These are phyloP conservation scores for Rhododendron williamsianum DNA, from an alignment of 148 eudicot species.

Conservation along the genomic window DNA sequence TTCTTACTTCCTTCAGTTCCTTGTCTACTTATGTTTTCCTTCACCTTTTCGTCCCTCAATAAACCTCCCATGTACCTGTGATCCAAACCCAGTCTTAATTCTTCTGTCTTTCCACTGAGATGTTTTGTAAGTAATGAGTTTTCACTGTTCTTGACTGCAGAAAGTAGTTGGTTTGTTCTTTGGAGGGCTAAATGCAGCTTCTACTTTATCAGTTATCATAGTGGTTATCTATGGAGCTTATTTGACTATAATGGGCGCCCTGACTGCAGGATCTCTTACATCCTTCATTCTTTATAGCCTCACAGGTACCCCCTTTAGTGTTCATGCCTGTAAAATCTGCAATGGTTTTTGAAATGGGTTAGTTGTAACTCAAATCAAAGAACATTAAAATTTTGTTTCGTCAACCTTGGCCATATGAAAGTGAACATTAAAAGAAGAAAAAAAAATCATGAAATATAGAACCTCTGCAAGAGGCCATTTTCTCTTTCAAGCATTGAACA, in stretches of 20 bases:
- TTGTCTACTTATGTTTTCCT: neutral
- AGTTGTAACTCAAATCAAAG: neutral
- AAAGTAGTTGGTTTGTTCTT: slow-evolving; percentile 5
- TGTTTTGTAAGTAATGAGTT: neutral
- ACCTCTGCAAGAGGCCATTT: neutral
- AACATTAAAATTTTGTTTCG: neutral
- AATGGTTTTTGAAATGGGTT: neutral
- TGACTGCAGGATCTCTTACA: slow-evolving; percentile 17
- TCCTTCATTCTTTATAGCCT: slow-evolving; percentile 17
- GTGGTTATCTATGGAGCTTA: slow-evolving; percentile 10
- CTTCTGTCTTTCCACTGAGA: neutral
- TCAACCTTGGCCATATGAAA: neutral
- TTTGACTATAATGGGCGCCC: slow-evolving; percentile 5
- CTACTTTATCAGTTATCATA: slow-evolving; percentile 5
- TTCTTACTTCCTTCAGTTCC: neutral
- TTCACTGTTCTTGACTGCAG: neutral
- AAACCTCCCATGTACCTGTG: neutral
- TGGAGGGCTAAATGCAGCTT: slow-evolving; percentile 16
- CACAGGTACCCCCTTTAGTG: slow-evolving; percentile 3
- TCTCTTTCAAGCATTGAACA: neutral
- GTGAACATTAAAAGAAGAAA: neutral
- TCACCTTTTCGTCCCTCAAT: neutral
- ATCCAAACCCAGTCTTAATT: neutral
- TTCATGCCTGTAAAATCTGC: neutral
- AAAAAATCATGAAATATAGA: neutral